Base-by-base conservation (phyloP, 2,329 filamentous ascomycete species). In the Ploettnerulaceae sp. region DNA sequence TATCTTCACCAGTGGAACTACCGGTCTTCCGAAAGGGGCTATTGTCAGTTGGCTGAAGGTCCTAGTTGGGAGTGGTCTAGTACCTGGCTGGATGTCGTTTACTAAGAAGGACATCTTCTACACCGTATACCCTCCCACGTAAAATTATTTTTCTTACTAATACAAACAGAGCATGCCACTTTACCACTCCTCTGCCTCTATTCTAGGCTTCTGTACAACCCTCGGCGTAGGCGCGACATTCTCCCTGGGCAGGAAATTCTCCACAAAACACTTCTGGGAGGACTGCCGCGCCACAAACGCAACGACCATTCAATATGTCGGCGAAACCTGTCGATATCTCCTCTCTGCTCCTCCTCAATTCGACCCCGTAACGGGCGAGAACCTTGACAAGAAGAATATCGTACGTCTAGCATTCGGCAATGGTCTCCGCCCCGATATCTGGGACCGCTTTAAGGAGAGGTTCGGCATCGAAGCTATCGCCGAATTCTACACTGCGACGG, bases 1-100 rank as follows among this genome's bases (percentile, higher is more conserved):
- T 53, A 90, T 95, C 56, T 94, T 86, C 64, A 94, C 89, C 0
- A 89, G 84, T 22, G 89, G 89, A 14, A 94, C 89, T 0, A 94
- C 89, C 0, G 89, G 89, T 1, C 68, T 94, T 53, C 88, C 89
- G 7, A 94, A 94, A 61, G 79, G 84, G 0, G 86, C 85, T 8
- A 80, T 89, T 38, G 76, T 89, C 1, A 79, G 80, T n/a, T 89
- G 83, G 83, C 70, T 68, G 17, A 89, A 89, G 62, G 67, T 76
- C 44, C 73, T 73, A 42, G 61, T 74, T 1, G 79, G 73, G 1
- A 71, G 71, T 17, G 66, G 64, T 8, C 79, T 84, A 47, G 70
- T 77, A 1, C 63, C 67, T 0, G 62, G 68, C 3, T 82, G 82
- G 66, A 67, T 87, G 24, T 67, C 69, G 4, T 69, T 86, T n/a